Conservation (phyloP, 2,329 filamentous ascomycete species). For the Aspergillus latus region DNA sequence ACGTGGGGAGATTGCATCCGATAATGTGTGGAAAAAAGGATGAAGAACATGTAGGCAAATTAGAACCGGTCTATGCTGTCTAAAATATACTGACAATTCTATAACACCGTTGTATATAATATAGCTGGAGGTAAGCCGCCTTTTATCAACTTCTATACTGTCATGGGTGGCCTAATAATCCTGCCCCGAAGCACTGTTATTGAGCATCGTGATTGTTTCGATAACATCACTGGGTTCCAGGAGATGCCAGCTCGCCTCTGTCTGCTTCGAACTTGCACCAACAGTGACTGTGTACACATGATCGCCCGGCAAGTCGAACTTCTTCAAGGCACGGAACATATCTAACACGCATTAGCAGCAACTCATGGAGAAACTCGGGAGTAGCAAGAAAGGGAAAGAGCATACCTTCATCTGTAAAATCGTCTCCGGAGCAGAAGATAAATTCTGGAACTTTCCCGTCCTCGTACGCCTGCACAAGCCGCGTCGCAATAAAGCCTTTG, state of each 20-base stretch:
- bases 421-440: slow-evolving; percentile 86
- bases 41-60: neutral
- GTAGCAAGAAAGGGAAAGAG: neutral
- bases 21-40: too few species aligned
- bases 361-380: too few species aligned
- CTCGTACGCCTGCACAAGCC: slow-evolving; percentile 73
- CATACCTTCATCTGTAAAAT: slow-evolving; percentile 94
- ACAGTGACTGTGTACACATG: slow-evolving; percentile 90
- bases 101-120: slow-evolving; percentile 3
- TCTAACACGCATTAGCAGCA: slow-evolving; percentile 44
- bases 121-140: neutral
- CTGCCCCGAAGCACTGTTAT: slow-evolving; percentile 41
- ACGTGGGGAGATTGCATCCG: too few species aligned
- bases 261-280: slow-evolving; percentile 87
- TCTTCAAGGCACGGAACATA: slow-evolving; percentile 77
- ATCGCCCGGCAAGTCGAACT: slow-evolving; percentile 57
- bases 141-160: neutral
- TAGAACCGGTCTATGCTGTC: slow-evolving; percentile 5
- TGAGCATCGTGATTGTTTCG: slow-evolving; percentile 58
- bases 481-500: slow-evolving; percentile 92
- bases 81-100: slow-evolving; percentile 4
- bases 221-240: slow-evolving; percentile 88
- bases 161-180: slow-evolving; percentile 22
- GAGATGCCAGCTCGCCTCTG: slow-evolving; percentile 84
- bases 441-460: slow-evolving; percentile 69